phyloP scores from a whole-genome alignment of 768 basidiomycete species.

The Roridomyces roridus region DNA sequence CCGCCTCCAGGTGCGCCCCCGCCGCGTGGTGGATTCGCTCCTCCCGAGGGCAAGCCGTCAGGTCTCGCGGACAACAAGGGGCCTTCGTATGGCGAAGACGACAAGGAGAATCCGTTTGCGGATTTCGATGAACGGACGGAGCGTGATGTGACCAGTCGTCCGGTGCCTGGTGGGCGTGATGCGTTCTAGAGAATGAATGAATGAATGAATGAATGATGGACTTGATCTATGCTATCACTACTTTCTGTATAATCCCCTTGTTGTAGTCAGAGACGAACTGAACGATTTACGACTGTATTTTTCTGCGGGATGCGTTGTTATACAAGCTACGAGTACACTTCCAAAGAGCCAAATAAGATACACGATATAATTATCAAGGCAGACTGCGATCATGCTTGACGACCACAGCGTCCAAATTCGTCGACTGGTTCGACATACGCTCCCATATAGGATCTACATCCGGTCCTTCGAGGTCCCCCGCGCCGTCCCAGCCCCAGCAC shows the following conservation, averaged over 20 bases:
- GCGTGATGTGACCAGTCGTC: constrained; percentile 49
- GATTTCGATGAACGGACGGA: constrained; percentile 53
- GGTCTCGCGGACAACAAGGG: constrained; percentile 48
- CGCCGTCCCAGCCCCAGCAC: constrained; percentile 99
- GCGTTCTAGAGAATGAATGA: too few species aligned
- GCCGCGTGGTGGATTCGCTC: constrained; percentile 39
- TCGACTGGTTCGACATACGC: constrained; percentile 71
- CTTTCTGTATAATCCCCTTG: too few species aligned
- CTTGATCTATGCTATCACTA: too few species aligned
- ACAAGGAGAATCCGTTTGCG: constrained; percentile 61
- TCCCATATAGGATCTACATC: constrained; percentile 99
- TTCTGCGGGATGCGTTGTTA: too few species aligned
- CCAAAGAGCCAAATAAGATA: too few species aligned
- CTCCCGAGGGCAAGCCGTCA: constrained; percentile 52
- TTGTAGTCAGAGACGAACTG: too few species aligned
- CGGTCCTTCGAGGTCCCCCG: constrained; percentile 96
- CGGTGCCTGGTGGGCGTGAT: too few species aligned
- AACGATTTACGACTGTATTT: too few species aligned
- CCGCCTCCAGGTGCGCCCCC: constrained; percentile 60
- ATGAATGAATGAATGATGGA: too few species aligned
- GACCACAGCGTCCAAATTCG: constrained; percentile 58
- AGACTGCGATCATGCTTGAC: constrained; percentile 74
- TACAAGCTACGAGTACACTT: too few species aligned
- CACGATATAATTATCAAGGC: too few species aligned
- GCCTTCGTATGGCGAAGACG: constrained; percentile 36